These are phyloP conservation scores for Aegilops umbellulata DNA, from an alignment of 176 grass and related monocot species.

Conservation along the genomic window DNA sequence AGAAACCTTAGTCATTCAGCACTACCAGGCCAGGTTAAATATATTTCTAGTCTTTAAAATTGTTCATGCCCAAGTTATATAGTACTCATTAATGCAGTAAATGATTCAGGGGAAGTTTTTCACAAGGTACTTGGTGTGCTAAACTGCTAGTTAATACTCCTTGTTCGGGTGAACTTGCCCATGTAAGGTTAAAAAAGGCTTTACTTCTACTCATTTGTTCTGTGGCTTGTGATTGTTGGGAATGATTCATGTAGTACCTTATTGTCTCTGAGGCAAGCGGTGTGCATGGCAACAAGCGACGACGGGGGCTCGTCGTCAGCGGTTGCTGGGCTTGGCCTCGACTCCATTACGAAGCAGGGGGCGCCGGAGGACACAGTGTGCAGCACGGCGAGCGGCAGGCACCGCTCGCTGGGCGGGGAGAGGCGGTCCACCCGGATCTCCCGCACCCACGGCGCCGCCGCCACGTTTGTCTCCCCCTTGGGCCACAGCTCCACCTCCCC, in stretches of 20 bases:
- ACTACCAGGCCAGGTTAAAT: background rate
- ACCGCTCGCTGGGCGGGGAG: conserved; percentile 60
- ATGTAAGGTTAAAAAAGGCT: too few relatives aligned
- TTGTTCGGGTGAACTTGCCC: background rate
- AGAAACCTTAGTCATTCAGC: conserved; percentile 23
- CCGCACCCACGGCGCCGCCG: conserved; percentile 31
- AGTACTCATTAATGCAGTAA: conserved; percentile 15
- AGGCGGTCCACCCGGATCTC: conserved; percentile 71
- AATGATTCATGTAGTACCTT: conserved; percentile 64
- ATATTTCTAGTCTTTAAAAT: background rate
- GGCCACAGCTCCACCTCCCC: conserved; percentile 72
- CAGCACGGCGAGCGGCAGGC: conserved; percentile 67
- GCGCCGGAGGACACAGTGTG: conserved; percentile 46
- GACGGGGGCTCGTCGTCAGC: conserved; percentile 37
- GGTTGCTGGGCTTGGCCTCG: conserved; percentile 22
- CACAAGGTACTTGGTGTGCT: background rate
- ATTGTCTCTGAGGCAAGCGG: conserved; percentile 60
- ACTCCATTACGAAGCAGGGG: conserved; percentile 70
- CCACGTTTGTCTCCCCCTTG: conserved; percentile 51
- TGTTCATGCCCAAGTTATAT: background rate
- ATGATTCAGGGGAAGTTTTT: background rate
- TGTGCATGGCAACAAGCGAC: conserved; percentile 56
- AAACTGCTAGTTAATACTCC: background rate
- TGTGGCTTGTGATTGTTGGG: conserved; percentile 27
- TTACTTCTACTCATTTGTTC: conserved; percentile 1